These are phyloP conservation scores for Leccinum griseonigrum DNA, from an alignment of 1,284 basidiomycete species.

Conservation along the genomic window DNA sequence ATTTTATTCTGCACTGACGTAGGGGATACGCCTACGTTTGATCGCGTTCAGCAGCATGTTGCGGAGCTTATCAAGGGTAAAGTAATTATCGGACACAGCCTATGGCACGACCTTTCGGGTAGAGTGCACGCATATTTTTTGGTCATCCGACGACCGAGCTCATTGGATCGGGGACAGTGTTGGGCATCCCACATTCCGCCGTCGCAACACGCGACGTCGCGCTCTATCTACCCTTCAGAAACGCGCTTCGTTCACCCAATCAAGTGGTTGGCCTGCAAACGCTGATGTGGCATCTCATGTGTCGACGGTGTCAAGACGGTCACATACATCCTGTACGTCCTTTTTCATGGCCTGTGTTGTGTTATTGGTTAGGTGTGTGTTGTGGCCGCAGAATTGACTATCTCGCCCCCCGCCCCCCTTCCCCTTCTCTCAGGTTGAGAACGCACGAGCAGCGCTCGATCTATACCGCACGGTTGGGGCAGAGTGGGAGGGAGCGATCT, in stretches of 20 bases:
- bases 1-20: conserved; percentile 3
- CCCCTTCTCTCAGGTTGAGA: conserved; percentile 55
- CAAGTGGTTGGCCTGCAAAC: conserved; percentile 72
- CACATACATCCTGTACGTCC: conserved; percentile 64
- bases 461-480: conserved; percentile 66
- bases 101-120: conserved; percentile 81
- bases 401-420: neutral
- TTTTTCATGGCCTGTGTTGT: conserved; percentile 3
- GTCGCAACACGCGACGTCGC: conserved; percentile 80
- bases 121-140: conserved; percentile 19
- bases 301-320: conserved; percentile 67
- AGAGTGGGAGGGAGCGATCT: conserved; percentile 66
- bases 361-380: neutral
- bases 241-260: conserved; percentile 59
- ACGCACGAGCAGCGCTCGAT: conserved; percentile 72
- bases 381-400: conserved; percentile 11
- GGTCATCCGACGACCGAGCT: conserved; percentile 9
- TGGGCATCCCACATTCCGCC: conserved; percentile 78
- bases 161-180: conserved; percentile 43
- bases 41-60: conserved; percentile 59
- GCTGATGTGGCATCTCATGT: conserved; percentile 77
- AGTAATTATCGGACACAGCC: conserved; percentile 67
- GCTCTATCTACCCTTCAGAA: conserved; percentile 76
- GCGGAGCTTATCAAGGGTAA: conserved; percentile 63
- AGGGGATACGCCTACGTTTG: conserved; percentile 43